These are phyloP conservation scores for Rhodosporidiobolus sp. DNA, from an alignment of 768 basidiomycete species.

Conservation along the genomic window DNA sequence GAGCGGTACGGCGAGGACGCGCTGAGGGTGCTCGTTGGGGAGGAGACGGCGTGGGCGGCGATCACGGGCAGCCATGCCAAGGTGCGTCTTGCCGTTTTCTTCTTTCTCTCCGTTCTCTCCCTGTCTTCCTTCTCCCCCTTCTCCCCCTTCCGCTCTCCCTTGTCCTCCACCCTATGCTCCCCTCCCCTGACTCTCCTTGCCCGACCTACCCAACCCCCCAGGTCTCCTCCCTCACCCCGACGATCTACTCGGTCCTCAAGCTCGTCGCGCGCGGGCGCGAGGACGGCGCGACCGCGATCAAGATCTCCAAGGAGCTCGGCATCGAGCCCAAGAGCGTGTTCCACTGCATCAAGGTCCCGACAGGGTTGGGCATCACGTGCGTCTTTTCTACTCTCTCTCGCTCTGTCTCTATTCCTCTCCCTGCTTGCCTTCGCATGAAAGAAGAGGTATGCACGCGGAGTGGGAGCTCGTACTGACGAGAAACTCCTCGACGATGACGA, in stretches of 20 bases:
- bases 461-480: neutral
- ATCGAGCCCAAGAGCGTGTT: conserved; percentile 89
- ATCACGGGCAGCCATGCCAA: conserved; percentile 81
- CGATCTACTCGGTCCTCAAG: conserved; percentile 80
- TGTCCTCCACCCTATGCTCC: too few species aligned
- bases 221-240: conserved; percentile 75
- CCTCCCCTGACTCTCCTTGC: too few species aligned
- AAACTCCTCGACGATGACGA: neutral
- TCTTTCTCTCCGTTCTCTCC: neutral
- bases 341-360: conserved; percentile 74
- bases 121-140: neutral
- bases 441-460: neutral
- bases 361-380: conserved; percentile 69
- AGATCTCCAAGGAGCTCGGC: conserved; percentile 69
- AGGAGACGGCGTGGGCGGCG: conserved; percentile 69
- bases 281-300: conserved; percentile 70
- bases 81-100: conserved; percentile 53
- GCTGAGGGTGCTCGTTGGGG: conserved; percentile 70
- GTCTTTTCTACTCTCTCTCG: conserved; percentile 49
- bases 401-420: neutral
- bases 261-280: conserved; percentile 77
- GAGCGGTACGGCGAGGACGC: conserved; percentile 19
- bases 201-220: conserved; percentile 45
- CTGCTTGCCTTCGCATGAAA: neutral
- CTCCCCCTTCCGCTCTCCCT: too few species aligned